Base-by-base conservation (phyloP, 2,329 filamentous ascomycete species). In the Claviceps arundinis region DNA sequence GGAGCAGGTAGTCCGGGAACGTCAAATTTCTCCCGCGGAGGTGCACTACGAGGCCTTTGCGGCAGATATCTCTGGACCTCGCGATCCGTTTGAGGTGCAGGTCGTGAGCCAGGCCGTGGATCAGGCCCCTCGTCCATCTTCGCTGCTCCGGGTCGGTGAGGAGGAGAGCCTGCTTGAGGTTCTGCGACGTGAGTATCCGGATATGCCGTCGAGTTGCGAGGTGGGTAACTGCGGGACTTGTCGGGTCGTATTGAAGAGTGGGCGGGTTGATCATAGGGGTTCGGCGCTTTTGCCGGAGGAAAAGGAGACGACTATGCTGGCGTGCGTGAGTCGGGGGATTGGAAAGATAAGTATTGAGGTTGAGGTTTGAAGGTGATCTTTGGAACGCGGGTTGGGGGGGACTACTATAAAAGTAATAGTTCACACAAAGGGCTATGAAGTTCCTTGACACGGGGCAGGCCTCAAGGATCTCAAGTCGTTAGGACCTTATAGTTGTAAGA, bases 21-120 rank as follows among this genome's bases (percentile, higher is more conserved):
- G 66, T 8, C 68, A 71, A 0, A 66, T 84, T 0, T 62, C 68
- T 0, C 66, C 72, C 2, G 66, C 70, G 0, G 77, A 80, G 42
- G 68, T 83, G 1, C 80, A 84, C 61, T 79, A 75, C 53, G 81
- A 85, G 61, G 74, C 75, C 0, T 85, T 84, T 55, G 66, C 68
- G 1, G 74, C 75, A 1, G 71, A 75, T 19, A 67, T 71, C 0
- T 70, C 70, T 0, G 80, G 30, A 34, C 30, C 30, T 34, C 30
- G 81, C 0, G 78, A 83, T 57, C 74, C 79, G 0, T 85, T 84
- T 56, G 75, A 78, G 42, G 80, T 69, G 0, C 71, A 77, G 47
- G 69, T 84, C 0, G 62, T 64, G 6, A 73, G 75, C 50, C 54
- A 52, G 38, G 57, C 57, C 1, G 61, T 60, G 47, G 71, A 7